Conservation (phyloP, 2,329 filamentous ascomycete species). For the Aspergillus eucalypticola region DNA sequence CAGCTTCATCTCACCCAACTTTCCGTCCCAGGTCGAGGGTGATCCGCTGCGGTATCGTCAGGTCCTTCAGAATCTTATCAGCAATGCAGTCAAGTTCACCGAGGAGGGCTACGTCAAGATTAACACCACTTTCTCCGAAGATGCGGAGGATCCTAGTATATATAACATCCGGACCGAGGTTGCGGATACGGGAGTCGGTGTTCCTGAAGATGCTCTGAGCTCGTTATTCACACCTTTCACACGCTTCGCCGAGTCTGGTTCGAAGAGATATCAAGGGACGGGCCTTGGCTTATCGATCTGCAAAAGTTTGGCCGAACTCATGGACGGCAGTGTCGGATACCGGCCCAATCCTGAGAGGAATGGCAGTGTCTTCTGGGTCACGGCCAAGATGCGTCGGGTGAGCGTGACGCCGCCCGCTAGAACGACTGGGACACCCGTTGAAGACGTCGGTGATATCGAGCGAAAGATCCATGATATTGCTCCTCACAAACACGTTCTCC, state of each 20-base stretch:
- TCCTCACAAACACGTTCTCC: conserved; percentile 41
- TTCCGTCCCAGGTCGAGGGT: conserved; percentile 55
- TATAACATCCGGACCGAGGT: conserved; percentile 56
- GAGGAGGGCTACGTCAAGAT: conserved; percentile 56
- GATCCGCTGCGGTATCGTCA: conserved; percentile 63
- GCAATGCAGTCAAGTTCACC: conserved; percentile 65
- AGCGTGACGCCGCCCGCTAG: conserved; percentile 32
- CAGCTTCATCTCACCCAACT: conserved; percentile 46
- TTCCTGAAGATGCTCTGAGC: conserved; percentile 47
- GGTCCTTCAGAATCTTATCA: conserved; percentile 62
- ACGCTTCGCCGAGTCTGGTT: conserved; percentile 56
- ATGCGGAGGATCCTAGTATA: conserved; percentile 41
- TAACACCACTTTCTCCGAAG: conserved; percentile 40
- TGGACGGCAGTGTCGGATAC: conserved; percentile 56
- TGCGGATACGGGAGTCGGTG: conserved; percentile 57
- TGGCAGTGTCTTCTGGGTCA: conserved; percentile 58
- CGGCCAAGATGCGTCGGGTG: conserved; percentile 44
- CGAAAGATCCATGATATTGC: conserved; percentile 41
- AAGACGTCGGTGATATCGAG: conserved; percentile 21
- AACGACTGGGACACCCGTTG: conserved; percentile 22
- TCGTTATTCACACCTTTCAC: conserved; percentile 59
- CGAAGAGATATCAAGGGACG: conserved; percentile 57
- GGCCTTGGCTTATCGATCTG: conserved; percentile 60
- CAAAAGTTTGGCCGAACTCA: conserved; percentile 57
- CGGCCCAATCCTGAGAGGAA: conserved; percentile 45